A percentile compares a stretch with the other conserved stretches of the same genome.
These are phyloP conservation scores for Fusarium graminum DNA, from an alignment of 2,329 filamentous ascomycete species.

Conservation along the genomic window DNA sequence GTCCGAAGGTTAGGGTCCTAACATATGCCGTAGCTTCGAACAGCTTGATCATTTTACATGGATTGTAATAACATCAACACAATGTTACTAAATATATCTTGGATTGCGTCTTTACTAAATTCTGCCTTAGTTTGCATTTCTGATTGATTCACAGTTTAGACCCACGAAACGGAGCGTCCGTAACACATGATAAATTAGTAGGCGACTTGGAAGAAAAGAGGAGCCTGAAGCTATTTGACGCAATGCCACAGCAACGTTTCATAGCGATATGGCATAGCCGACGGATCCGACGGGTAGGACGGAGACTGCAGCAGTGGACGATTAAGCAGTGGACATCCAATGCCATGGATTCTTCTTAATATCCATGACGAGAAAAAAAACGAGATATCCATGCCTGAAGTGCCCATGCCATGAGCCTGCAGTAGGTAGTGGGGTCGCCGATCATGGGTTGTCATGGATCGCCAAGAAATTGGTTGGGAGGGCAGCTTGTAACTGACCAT, in stretches of 20 bases:
- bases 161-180: slow-evolving; percentile 28
- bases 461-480: slow-evolving; percentile 35
- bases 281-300: slow-evolving; percentile 22
- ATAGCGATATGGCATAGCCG: slow-evolving; percentile 19
- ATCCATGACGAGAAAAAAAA: slow-evolving; percentile 21
- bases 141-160: slow-evolving; percentile 23
- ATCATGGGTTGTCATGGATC: slow-evolving; percentile 34
- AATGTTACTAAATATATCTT: too few species aligned
- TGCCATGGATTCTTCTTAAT: neutral
- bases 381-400: slow-evolving; percentile 11
- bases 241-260: slow-evolving; percentile 5
- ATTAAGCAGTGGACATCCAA: neutral
- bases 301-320: neutral
- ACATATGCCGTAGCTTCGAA: too few species aligned
- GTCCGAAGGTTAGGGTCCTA: too few species aligned
- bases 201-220: slow-evolving; percentile 26
- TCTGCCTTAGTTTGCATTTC: neutral
- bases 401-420: slow-evolving; percentile 15
- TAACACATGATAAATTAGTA: slow-evolving; percentile 19
- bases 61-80: too few species aligned
- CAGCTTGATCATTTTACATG: too few species aligned
- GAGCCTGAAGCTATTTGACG: slow-evolving; percentile 28
- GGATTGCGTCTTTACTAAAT: too few species aligned
- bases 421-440: slow-evolving; percentile 34
- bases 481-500: slow-evolving; percentile 23